A percentile compares a stretch with the other conserved stretches of the same genome.
These are phyloP conservation scores for Aquilaria malaccensis DNA, from an alignment of 345 rosid species.

Conservation along the genomic window DNA sequence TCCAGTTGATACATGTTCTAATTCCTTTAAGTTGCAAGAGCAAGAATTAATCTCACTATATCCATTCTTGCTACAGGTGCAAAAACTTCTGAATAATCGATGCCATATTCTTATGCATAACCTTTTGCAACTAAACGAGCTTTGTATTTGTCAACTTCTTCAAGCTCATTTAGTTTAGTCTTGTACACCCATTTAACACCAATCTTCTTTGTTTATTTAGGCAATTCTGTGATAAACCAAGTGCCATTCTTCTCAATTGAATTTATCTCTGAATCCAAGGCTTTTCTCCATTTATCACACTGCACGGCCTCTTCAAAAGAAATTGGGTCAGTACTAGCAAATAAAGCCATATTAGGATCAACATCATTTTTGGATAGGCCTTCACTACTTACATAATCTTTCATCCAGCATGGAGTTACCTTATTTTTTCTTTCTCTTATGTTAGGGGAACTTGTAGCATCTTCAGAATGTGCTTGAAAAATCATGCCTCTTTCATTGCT, in stretches of 20 bases:
- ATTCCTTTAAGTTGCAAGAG: not conserved
- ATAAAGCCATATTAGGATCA: too few species aligned
- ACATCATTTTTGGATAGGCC: too few species aligned
- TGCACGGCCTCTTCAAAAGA: not conserved
- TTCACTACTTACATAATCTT: too few species aligned
- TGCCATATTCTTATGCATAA: not conserved
- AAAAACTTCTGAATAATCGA: not conserved
- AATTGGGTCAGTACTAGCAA: too few species aligned
- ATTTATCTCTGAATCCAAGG: not conserved
- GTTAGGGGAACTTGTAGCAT: too few species aligned
- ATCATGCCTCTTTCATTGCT: too few species aligned
- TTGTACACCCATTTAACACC: conserved; percentile 17
- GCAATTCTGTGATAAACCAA: not conserved
- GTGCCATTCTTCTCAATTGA: conserved; percentile 8
- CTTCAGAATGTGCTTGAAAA: too few species aligned
- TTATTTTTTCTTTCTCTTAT: too few species aligned
- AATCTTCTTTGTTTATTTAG: not conserved
- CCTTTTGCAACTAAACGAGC: conserved; percentile 8
- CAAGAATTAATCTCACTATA: conserved; percentile 1
- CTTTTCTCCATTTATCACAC: not conserved
- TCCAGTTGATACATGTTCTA: conserved; percentile 11
- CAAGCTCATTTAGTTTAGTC: conserved; percentile 7
- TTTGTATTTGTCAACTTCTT: conserved; percentile 1
- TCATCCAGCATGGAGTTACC: too few species aligned
- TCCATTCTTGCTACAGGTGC: not conserved